phyloP scores from a whole-genome alignment of 139 green algal species.

The Micromonas commoda region DNA sequence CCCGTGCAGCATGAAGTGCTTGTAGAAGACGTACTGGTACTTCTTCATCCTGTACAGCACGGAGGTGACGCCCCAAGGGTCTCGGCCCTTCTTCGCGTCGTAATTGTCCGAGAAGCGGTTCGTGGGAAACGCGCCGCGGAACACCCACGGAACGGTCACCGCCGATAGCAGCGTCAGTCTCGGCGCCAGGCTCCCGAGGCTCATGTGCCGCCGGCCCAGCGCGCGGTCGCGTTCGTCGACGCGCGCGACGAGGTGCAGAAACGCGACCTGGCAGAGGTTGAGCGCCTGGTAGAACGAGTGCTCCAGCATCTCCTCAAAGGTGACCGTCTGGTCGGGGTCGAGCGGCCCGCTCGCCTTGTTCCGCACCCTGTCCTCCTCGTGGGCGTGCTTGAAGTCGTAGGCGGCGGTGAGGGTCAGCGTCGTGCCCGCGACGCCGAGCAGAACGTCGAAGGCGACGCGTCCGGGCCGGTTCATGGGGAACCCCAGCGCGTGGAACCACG shows the following conservation, averaged over 20 bases:
- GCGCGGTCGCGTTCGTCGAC: not conserved
- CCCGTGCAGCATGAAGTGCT: conserved; percentile 24
- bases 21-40: conserved; percentile 33
- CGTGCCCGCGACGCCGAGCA: not conserved
- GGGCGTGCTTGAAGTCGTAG: not conserved
- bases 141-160: not conserved
- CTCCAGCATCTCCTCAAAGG: conserved; percentile 21
- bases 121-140: not conserved
- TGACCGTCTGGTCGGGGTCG: conserved; percentile 19
- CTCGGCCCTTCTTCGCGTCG: not conserved
- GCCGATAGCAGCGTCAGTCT: not conserved
- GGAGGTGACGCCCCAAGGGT: not conserved
- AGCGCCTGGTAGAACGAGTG: conserved; percentile 28
- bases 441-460: not conserved
- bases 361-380: not conserved
- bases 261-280: conserved; percentile 12
- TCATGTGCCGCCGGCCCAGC: not conserved
- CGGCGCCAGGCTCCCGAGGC: not conserved
- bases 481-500: not conserved
- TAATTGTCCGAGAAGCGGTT: conserved; percentile 29
- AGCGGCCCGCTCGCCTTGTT: conserved; percentile 20
- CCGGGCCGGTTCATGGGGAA: not conserved
- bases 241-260: conserved; percentile 1
- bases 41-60: conserved; percentile 30
- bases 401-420: not conserved